Base-by-base conservation (phyloP, 345 rosid species). In the Litchi chinensis region DNA sequence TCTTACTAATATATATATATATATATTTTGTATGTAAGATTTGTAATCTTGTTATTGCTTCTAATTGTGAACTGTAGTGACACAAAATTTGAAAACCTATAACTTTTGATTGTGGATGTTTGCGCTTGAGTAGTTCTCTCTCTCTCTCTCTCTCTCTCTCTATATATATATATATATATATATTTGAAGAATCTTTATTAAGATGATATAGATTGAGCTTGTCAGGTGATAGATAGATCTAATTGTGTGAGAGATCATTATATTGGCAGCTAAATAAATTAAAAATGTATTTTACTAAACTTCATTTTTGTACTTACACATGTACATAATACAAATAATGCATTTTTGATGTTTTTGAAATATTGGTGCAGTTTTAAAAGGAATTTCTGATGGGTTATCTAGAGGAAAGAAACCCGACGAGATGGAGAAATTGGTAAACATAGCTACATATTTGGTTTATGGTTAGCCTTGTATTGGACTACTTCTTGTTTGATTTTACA, bases 371-470 rank as follows among this genome's bases (percentile, higher is more conserved):
- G 98, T 96, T 83, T 91, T 94, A 6, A 92, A 90, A 88, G 92
- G 82, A 28, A 67, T 96, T 48, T 92, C 93, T 8, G 97, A 91
- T 84, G 97, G 91, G 78, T 81, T 91, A 13, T 91, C 97, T 63
- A 91, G 98, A 41, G 98, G 97, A 44, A 91, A 86, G 83, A 90
- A 87, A 67, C 93, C 89, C 11, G 91, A 88, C 3, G 98, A 91
- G 74, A 94, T 96, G 92, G 85, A 87, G 67, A 87, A 86, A 50
- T 75, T 85, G 91, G 98, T 93, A 79, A 80, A 18, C 5, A 21
- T 62, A n/a, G 28, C 24, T n/a, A 16, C 41, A 5, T 12, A 63
- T 52, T 70, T 68, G 39, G 50, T 41, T 26, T 11, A n/a, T 46
- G 74, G 48, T 48, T 70, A 21, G 37, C 24, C 41, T 59, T 65